Conservation (phyloP, 108 stramenopile genomes). For the Nannochloropsis gaditana region DNA sequence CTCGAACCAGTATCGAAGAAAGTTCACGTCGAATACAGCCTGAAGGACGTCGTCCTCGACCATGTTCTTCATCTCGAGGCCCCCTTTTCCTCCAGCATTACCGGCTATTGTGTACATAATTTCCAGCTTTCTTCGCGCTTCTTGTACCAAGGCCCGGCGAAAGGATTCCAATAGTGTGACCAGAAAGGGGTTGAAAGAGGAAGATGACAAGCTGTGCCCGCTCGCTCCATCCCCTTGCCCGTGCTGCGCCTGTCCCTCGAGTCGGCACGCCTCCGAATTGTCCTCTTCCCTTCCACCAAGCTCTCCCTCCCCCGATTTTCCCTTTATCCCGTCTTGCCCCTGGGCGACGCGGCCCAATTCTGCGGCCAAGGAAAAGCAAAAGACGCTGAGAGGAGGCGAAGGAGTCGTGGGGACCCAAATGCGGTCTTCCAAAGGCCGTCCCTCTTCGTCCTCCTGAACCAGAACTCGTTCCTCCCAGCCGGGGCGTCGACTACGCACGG, state of each 20-base stretch:
- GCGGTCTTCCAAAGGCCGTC: background rate
- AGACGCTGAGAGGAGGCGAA: background rate
- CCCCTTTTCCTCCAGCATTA: background rate
- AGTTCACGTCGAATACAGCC: background rate
- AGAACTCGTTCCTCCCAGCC: background rate
- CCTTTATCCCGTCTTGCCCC: background rate
- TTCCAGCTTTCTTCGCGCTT: background rate
- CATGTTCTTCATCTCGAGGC: background rate
- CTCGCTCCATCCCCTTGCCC: background rate
- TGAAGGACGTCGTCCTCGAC: background rate
- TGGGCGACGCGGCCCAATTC: background rate
- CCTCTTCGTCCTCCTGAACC: constrained; percentile 1
- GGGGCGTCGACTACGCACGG: background rate
- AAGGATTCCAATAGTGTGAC: background rate
- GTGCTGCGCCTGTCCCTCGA: background rate
- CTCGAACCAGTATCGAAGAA: background rate
- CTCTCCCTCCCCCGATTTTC: background rate
- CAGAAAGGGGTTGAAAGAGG: background rate
- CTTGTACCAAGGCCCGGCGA: background rate
- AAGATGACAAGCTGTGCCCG: background rate
- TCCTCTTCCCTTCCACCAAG: background rate
- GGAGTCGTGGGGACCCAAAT: background rate
- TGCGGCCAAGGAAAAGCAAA: background rate
- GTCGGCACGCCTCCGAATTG: background rate
- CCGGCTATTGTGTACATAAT: background rate